phyloP scores from a whole-genome alignment of 495 filamentous ascomycete genomes.

The Hypomontagnella submonticulosa region DNA sequence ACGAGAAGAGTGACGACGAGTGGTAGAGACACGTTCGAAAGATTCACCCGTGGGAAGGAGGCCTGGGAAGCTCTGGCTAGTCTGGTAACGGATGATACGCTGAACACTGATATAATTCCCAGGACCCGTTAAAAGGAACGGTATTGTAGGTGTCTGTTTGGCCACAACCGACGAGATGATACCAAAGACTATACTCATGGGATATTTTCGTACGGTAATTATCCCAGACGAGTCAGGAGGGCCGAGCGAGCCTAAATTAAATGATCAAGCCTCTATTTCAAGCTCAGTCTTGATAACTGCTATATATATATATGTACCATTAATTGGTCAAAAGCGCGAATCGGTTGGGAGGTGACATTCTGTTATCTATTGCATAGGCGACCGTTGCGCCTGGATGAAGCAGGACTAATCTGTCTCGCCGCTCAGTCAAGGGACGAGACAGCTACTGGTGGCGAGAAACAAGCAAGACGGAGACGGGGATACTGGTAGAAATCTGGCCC shows the following conservation, averaged over 20 bases:
- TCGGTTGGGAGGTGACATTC: slow-evolving; percentile 7
- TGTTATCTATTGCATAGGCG: slow-evolving; percentile 7
- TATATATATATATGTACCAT: slow-evolving; percentile 29
- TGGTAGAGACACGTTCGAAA: slow-evolving; percentile 62
- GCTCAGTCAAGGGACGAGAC: background rate
- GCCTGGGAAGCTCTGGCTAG: background rate
- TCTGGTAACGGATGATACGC: slow-evolving; percentile 4
- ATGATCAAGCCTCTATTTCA: slow-evolving; percentile 8
- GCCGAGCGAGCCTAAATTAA: background rate
- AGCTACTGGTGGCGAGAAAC: background rate
- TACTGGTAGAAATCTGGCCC: background rate
- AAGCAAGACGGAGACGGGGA: background rate
- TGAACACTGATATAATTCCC: background rate
- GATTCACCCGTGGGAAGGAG: slow-evolving; percentile 3
- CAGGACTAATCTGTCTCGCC: background rate
- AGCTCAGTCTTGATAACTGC: slow-evolving; percentile 7
- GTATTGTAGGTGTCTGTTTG: background rate
- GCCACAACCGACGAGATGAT: background rate
- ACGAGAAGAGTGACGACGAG: slow-evolving; percentile 83
- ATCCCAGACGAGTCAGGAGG: slow-evolving; percentile 1
- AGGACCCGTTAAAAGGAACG: background rate
- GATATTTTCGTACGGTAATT: background rate
- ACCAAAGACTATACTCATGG: background rate
- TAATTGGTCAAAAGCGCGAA: slow-evolving; percentile 19
- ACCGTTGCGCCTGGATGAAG: slow-evolving; percentile 3